These are phyloP conservation scores for Rhamnella rubrinervis DNA, from an alignment of 331 rosid species.

Conservation along the genomic window DNA sequence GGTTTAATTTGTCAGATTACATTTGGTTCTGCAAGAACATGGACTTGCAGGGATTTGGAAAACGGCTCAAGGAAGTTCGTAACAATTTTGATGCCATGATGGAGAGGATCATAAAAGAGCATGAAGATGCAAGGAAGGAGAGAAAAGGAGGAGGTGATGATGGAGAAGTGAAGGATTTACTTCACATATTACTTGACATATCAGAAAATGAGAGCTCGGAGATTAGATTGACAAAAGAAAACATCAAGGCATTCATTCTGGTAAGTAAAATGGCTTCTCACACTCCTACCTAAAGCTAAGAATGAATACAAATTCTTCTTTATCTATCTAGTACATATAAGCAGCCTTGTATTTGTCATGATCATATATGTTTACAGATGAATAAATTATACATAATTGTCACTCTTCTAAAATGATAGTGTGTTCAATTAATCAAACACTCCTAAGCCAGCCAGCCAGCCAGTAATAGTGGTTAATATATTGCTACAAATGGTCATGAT, in stretches of 20 bases:
- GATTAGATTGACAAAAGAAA: constrained; percentile 33
- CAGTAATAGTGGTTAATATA: no score
- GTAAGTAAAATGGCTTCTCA: not conserved
- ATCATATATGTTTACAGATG: no score
- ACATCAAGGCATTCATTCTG: constrained; percentile 46
- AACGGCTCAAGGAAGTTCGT: constrained; percentile 26
- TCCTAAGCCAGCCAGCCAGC: no score
- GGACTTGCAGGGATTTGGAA: constrained; percentile 35
- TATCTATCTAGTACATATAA: no score
- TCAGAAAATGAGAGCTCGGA: constrained; percentile 34
- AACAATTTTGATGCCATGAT: constrained; percentile 31
- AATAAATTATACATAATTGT: no score
- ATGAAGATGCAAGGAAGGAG: constrained; percentile 27
- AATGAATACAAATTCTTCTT: no score
- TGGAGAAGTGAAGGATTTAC: constrained; percentile 30
- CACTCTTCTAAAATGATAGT: no score
- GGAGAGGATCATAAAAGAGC: constrained; percentile 42
- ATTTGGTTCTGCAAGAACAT: constrained; percentile 43
- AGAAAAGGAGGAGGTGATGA: constrained; percentile 20
- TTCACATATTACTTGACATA: constrained; percentile 37
- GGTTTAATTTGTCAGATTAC: constrained; percentile 39
- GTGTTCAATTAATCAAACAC: no score
- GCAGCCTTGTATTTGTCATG: no score
- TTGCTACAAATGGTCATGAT: no score
- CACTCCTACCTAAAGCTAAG: no score